Evolutionary conservation across 2,329 filamentous ascomycete species (phyloP).

Genomic region (Phaeosphaeriaceae sp.): DNA sequence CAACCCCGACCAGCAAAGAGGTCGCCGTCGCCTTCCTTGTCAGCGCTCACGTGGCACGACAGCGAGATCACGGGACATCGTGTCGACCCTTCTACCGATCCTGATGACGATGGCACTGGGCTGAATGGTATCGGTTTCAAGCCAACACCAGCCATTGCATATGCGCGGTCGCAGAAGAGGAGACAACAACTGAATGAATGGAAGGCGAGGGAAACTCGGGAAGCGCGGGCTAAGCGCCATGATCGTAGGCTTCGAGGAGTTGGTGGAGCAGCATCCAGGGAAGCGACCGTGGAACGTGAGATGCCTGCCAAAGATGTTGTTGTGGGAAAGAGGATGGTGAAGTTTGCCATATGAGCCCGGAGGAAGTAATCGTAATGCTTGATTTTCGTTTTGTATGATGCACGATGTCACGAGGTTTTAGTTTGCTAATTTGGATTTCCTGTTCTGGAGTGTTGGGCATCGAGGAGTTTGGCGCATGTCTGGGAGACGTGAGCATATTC

Average conservation of each 20-base stretch:
- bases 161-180: conserved; percentile 63
- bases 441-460: background rate
- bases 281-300: conserved; percentile 39
- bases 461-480: conserved; percentile 1
- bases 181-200: conserved; percentile 67
- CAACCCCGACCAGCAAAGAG: conserved; percentile 29
- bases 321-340: conserved; percentile 33
- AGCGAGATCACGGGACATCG: conserved; percentile 69
- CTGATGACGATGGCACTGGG: conserved; percentile 68
- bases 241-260: conserved; percentile 56
- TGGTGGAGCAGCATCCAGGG: conserved; percentile 34
- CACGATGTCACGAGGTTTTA: conserved; percentile 27
- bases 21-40: conserved; percentile 42
- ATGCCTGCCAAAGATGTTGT: conserved; percentile 20
- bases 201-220: conserved; percentile 65
- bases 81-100: conserved; percentile 58
- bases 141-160: conserved; percentile 67
- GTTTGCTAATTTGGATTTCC: background rate
- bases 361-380: conserved; percentile 26
- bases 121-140: conserved; percentile 71
- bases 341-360: conserved; percentile 39
- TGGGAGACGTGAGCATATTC: background rate
- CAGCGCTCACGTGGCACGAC: conserved; percentile 63
- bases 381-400: conserved; percentile 16
- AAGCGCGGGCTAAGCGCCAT: conserved; percentile 65